A percentile compares a stretch with the other conserved stretches of the same genome.
These are phyloP conservation scores for Psophocarpus tetragonolobus DNA, from an alignment of 306 rosid species.

Conservation along the genomic window DNA sequence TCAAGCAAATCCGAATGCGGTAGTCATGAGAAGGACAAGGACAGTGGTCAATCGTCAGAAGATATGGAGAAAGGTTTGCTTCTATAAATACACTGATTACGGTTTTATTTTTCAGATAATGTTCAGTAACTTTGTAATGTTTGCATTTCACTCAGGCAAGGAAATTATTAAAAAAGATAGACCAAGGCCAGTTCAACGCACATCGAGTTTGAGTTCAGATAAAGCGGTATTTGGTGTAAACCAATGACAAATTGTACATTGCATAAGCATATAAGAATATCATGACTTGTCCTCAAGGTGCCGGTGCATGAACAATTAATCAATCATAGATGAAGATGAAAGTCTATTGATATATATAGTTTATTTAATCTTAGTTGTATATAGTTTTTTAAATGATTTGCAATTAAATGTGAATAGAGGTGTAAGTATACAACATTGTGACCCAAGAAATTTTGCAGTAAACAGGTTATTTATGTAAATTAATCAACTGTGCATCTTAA, in stretches of 20 bases:
- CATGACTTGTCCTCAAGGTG: background rate
- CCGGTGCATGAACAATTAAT: background rate
- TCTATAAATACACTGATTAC: slow-evolving; percentile 39
- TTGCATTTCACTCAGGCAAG: slow-evolving; percentile 49
- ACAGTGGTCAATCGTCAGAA: slow-evolving; percentile 35
- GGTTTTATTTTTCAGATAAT: slow-evolving; percentile 13
- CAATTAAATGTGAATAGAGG: slow-evolving; percentile 5
- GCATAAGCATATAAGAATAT: slow-evolving; percentile 17
- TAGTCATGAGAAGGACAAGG: slow-evolving; percentile 26
- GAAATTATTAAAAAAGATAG: slow-evolving; percentile 25
- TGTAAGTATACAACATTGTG: background rate
- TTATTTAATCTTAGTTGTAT: slow-evolving; percentile 12
- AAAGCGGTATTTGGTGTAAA: slow-evolving; percentile 29
- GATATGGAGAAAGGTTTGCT: slow-evolving; percentile 60
- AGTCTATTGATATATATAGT: slow-evolving; percentile 12
- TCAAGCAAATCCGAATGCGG: slow-evolving; percentile 30
- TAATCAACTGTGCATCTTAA: background rate
- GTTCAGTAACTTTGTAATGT: slow-evolving; percentile 28
- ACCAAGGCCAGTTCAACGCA: slow-evolving; percentile 30
- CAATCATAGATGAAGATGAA: background rate
- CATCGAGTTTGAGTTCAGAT: slow-evolving; percentile 16
- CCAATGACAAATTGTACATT: slow-evolving; percentile 14
- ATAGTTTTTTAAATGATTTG: slow-evolving; percentile 1
- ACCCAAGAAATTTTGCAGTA: background rate
- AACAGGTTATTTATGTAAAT: background rate